A percentile compares a stretch with the other conserved stretches of the same genome.
phyloP scores from a whole-genome alignment of 345 rosid species.

The Populus nigra region DNA sequence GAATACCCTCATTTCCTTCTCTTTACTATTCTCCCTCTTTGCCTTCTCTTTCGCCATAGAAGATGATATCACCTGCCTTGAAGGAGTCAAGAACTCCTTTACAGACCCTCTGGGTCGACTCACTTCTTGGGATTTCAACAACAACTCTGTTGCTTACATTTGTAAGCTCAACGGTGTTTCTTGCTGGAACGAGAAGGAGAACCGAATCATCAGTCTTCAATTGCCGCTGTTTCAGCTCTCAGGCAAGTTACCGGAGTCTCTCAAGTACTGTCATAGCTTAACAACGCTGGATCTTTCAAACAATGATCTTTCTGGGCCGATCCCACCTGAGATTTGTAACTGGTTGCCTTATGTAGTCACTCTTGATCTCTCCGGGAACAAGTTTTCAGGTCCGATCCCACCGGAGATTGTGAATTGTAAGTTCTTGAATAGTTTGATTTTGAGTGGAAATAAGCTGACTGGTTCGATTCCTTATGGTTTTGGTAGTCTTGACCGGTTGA shows the following conservation, averaged over 20 bases:
- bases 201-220: slow-evolving; percentile 54
- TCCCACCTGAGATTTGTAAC: slow-evolving; percentile 57
- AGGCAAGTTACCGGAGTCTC: slow-evolving; percentile 60
- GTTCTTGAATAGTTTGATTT: slow-evolving; percentile 51
- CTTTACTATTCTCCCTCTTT: not conserved
- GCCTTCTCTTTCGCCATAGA: not conserved
- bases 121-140: not conserved
- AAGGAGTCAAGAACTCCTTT: not conserved
- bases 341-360: slow-evolving; percentile 79
- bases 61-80: not conserved
- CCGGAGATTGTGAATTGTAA: slow-evolving; percentile 58
- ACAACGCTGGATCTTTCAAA: slow-evolving; percentile 69
- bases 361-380: slow-evolving; percentile 67
- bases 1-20: not conserved
- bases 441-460: slow-evolving; percentile 57
- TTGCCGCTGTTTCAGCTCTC: slow-evolving; percentile 57
- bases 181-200: slow-evolving; percentile 86
- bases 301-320: slow-evolving; percentile 59
- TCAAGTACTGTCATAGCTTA: slow-evolving; percentile 58
- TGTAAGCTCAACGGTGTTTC: slow-evolving; percentile 76
- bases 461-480: slow-evolving; percentile 64
- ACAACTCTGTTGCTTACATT: slow-evolving; percentile 42
- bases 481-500: slow-evolving; percentile 45
- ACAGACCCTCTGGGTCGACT: not conserved
- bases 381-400: slow-evolving; percentile 64